Percentiles rank a stretch among this genome's conserved stretches.
Evolutionary conservation across 176 grass and related monocot genomes (phyloP).

Genomic region (Luzula sylvatica): DNA sequence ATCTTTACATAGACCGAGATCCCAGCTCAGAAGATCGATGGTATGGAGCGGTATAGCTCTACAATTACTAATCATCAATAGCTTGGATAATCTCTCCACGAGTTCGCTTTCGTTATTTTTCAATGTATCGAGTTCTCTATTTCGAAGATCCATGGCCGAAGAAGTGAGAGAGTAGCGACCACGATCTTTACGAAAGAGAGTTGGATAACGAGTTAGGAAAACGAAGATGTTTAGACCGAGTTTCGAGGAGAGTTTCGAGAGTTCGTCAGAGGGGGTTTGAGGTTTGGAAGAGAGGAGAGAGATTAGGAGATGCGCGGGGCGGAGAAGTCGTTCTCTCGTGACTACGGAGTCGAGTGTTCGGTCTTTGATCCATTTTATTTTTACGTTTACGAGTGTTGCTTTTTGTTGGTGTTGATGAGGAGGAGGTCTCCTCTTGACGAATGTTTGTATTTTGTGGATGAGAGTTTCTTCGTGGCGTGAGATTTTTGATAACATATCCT

Average conservation of each 20-base stretch:
- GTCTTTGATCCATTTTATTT: constrained; percentile 60
- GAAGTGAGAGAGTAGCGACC: constrained; percentile 33
- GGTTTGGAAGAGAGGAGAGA: constrained; percentile 42
- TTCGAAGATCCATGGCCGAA: constrained; percentile 34
- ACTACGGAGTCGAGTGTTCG: constrained; percentile 37
- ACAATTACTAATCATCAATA: constrained; percentile 54
- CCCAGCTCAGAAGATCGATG: constrained; percentile 68
- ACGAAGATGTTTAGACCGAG: constrained; percentile 18
- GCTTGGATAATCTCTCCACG: constrained; percentile 37
- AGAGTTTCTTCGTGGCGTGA: too few species aligned
- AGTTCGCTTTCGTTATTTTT: constrained; percentile 29
- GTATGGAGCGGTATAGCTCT: constrained; percentile 53
- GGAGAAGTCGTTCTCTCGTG: constrained; percentile 45
- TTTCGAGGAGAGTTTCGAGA: constrained; percentile 21
- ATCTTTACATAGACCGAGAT: constrained; percentile 54
- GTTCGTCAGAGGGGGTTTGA: constrained; percentile 14
- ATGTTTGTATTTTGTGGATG: too few species aligned
- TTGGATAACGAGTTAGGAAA: constrained; percentile 40
- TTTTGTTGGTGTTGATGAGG: constrained; percentile 29
- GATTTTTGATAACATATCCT: too few species aligned
- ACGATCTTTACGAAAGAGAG: constrained; percentile 25
- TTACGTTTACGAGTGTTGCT: constrained; percentile 53
- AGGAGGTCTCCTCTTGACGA: too few species aligned
- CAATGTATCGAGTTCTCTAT: constrained; percentile 31
- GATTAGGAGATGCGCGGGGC: constrained; percentile 61